phyloP scores from a whole-genome alignment of 2,329 filamentous ascomycete genomes.

The Fusarium udum region DNA sequence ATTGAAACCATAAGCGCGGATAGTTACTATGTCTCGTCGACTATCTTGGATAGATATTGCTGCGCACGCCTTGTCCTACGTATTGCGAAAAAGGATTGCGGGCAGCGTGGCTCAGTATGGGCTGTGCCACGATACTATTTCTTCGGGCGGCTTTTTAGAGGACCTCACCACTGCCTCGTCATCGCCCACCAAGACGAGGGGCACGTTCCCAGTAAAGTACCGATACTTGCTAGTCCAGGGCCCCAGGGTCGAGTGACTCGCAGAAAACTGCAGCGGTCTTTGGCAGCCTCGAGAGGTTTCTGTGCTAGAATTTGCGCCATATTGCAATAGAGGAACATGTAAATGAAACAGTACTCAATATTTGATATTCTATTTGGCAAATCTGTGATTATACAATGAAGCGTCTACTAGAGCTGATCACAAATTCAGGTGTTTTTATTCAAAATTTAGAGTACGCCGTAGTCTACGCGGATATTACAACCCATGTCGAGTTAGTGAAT shows the following conservation, averaged over 20 bases:
- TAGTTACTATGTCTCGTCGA: background rate
- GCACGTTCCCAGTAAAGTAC: conserved; percentile 43
- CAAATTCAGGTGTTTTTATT: background rate
- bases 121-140: conserved; percentile 41
- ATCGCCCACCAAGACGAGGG: conserved; percentile 47
- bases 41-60: background rate
- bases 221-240: conserved; percentile 37
- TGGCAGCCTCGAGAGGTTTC: conserved; percentile 17
- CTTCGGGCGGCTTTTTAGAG: conserved; percentile 19
- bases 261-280: conserved; percentile 27
- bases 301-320: background rate
- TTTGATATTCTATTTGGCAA: background rate
- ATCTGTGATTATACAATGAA: background rate
- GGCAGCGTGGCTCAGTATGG: conserved; percentile 37
- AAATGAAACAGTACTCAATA: background rate
- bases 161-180: conserved; percentile 51
- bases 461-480: background rate
- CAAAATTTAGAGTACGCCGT: background rate
- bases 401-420: background rate
- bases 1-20: conserved; percentile 23
- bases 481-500: conserved; percentile 3
- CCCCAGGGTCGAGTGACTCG: conserved; percentile 34
- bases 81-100: conserved; percentile 18
- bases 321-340: background rate
- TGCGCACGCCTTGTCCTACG: conserved; percentile 21